A percentile compares a stretch with the other conserved stretches of the same genome.
These are phyloP conservation scores for Xylariaceae sp. DNA, from an alignment of 2,329 filamentous ascomycete species.

Conservation along the genomic window DNA sequence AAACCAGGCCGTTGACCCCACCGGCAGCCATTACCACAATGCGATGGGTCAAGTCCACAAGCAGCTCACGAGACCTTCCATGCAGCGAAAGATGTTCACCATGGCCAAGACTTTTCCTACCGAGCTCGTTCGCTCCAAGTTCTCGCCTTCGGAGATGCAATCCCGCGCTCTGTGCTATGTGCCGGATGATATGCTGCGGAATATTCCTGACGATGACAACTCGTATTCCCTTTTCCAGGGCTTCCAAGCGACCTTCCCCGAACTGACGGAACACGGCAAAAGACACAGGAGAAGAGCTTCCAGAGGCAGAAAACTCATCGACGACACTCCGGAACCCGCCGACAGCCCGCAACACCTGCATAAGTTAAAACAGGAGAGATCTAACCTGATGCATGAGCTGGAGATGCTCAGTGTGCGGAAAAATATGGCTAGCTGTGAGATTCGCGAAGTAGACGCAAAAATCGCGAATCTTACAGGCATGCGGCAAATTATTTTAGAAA, in stretches of 20 bases:
- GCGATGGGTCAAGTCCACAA: constrained; percentile 88
- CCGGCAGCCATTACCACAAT: constrained; percentile 69
- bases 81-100: constrained; percentile 88
- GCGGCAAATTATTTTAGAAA: constrained; percentile 85
- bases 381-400: constrained; percentile 74
- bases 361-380: constrained; percentile 75
- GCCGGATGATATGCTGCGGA: constrained; percentile 81
- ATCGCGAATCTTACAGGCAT: constrained; percentile 89
- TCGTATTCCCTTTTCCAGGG: constrained; percentile 93
- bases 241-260: constrained; percentile 84
- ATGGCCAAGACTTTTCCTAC: constrained; percentile 89
- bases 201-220: constrained; percentile 83
- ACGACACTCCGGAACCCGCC: constrained; percentile 53
- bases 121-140: constrained; percentile 84
- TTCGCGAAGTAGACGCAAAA: constrained; percentile 94
- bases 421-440: constrained; percentile 96
- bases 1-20: constrained; percentile 55
- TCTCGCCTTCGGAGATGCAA: constrained; percentile 89
- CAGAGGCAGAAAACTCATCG: constrained; percentile 70
- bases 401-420: constrained; percentile 91
- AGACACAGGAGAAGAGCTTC: constrained; percentile 68
- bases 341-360: constrained; percentile 63
- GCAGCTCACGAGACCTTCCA: constrained; percentile 74
- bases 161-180: constrained; percentile 85
- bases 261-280: constrained; percentile 63